Evolutionary conservation across 768 basidiomycete genomes (phyloP), one percentile per base, ranked within the genome.

Genomic region (Amanita inopinata): DNA sequence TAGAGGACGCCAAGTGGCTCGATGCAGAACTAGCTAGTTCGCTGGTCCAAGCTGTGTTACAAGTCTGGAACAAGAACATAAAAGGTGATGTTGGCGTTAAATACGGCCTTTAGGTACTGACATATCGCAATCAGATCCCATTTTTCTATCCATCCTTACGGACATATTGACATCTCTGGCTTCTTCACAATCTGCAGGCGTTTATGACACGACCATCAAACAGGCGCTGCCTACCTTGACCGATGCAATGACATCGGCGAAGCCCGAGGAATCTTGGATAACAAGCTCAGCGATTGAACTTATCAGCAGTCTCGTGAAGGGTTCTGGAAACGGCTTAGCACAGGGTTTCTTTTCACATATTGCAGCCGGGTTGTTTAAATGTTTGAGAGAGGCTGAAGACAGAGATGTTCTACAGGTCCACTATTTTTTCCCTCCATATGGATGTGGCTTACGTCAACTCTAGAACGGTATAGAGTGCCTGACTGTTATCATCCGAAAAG

Each of bases 11-110:
- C 42, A 71, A 67, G 33, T 91, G 88, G 88, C 58, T 89, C 20
- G 78, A 80, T 8, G 51, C 59, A 0, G 80, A 83, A 3, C 66
- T 87, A 37, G 79, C 85, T 0, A 64, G 64, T 4, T 73, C 81
- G 0, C 64, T 97, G 15, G 76, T 82, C 7, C 56, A 70, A 8
- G 78, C 80, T 3, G 62, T 82, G 7, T 67, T 94, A 30, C 78
- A 87, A 31, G 82, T 87, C 15, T 97, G 91, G 91, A 69, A 74
- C 33, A 83, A 81, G 56, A 91, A 89, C 49, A 85, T 78, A 53
- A 87, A 82, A 68, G 93, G 92, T 87, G 12, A 22, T 9, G 9
- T 11, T 15, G 8, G 12, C 15, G 2, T 6, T 20, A 1, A 20
- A 37, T 7, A 25, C 14, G 48, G 32, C 48, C 20, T 17, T 37